Conservation (phyloP, 495 filamentous ascomycete species). For the Ramalina intermedia region DNA sequence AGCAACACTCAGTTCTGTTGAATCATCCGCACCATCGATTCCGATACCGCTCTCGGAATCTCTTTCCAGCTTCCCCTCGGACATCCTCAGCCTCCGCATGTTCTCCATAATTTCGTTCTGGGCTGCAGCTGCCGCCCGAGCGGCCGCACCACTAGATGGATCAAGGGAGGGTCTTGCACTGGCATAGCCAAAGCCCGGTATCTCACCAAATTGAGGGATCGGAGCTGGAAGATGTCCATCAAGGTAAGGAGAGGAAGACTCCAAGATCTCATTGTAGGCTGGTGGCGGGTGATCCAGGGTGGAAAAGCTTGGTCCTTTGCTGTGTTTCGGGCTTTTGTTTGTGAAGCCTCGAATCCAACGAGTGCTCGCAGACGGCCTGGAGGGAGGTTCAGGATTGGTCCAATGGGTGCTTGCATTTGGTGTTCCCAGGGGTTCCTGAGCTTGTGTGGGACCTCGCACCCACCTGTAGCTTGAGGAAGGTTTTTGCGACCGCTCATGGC, state of each 20-base stretch:
- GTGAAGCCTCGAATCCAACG: constrained; percentile 9
- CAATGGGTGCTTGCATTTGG: no score
- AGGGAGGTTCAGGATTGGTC: no score
- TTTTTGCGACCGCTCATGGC: not conserved
- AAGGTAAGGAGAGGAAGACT: not conserved
- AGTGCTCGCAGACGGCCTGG: not conserved
- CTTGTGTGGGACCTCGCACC: not conserved
- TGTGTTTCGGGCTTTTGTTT: constrained; percentile 3
- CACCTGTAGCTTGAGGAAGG: not conserved
- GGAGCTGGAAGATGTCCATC: constrained; percentile 3
- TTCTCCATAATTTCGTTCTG: constrained; percentile 44
- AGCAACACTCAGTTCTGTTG: constrained; percentile 27
- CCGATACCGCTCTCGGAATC: constrained; percentile 73
- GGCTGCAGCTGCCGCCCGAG: constrained; percentile 53
- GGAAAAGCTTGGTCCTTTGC: not conserved
- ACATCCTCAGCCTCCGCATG: constrained; percentile 18
- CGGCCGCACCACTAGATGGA: constrained; percentile 48
- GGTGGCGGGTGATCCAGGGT: not conserved
- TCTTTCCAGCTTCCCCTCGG: constrained; percentile 24
- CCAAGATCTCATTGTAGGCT: not conserved
- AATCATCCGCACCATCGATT: constrained; percentile 38
- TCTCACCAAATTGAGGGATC: not conserved
- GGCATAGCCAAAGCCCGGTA: constrained; percentile 15
- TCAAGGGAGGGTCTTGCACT: constrained; percentile 28
- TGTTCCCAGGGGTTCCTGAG: no score